Evolutionary conservation across 1,284 basidiomycete genomes (phyloP).

Genomic region (Porodaedalea pini): DNA sequence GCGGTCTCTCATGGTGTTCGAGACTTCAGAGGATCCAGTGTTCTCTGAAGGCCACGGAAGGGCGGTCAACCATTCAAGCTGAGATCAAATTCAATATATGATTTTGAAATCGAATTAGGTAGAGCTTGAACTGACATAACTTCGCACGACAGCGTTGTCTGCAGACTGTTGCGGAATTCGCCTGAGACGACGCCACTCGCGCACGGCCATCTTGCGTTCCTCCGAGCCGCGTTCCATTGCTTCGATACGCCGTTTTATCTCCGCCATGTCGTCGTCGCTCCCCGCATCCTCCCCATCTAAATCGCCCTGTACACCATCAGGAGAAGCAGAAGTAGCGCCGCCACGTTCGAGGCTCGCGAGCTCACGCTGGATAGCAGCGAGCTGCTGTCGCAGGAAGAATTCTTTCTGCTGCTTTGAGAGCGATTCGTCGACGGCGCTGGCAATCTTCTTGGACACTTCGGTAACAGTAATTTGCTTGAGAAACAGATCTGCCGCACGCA

Average conservation of each 20-base stretch:
- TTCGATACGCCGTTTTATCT: constrained; percentile 77
- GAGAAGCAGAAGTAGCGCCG: constrained; percentile 32
- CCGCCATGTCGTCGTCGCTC: constrained; percentile 75
- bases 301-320: constrained; percentile 33
- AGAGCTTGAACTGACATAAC: constrained; percentile 52
- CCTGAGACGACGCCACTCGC: constrained; percentile 76
- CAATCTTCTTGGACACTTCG: constrained; percentile 74
- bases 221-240: constrained; percentile 72
- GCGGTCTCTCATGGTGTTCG: constrained; percentile 41
- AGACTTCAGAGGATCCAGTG: constrained; percentile 20
- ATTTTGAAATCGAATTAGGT: background rate
- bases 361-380: constrained; percentile 86
- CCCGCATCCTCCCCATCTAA: constrained; percentile 72
- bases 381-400: constrained; percentile 80
- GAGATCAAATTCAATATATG: constrained; percentile 14
- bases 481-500: constrained; percentile 63
- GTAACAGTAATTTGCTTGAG: constrained; percentile 69
- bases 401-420: constrained; percentile 81
- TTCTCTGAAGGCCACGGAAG: constrained; percentile 66
- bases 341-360: constrained; percentile 53
- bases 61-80: constrained; percentile 84
- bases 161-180: constrained; percentile 74
- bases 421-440: constrained; percentile 71
- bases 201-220: constrained; percentile 76
- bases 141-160: constrained; percentile 74